These are phyloP conservation scores for Elaeis oleifera DNA, from an alignment of 202 grass and related monocot genomes.

Conservation along the genomic window DNA sequence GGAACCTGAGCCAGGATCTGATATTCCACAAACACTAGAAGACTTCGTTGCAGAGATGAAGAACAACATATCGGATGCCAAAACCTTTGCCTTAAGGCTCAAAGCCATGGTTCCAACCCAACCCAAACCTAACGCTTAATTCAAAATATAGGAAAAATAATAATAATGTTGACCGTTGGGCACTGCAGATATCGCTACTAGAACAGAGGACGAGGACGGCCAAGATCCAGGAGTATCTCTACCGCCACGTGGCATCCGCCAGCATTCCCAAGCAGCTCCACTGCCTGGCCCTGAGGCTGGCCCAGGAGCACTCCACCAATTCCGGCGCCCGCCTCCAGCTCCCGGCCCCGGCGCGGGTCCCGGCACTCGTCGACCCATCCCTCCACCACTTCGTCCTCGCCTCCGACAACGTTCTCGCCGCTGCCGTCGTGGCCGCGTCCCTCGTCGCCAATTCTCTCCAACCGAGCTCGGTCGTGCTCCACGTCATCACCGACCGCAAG, in stretches of 20 bases:
- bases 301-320: slow-evolving; percentile 25
- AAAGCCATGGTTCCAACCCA: slow-evolving; percentile 11
- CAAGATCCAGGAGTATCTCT: slow-evolving; percentile 28
- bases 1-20: not conserved
- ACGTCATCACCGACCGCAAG: slow-evolving; percentile 24
- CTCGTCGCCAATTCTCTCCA: slow-evolving; percentile 18
- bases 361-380: slow-evolving; percentile 1
- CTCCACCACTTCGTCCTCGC: slow-evolving; percentile 23
- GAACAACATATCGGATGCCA: slow-evolving; percentile 18
- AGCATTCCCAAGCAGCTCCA: slow-evolving; percentile 26
- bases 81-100: slow-evolving; percentile 20
- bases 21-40: slow-evolving; percentile 16
- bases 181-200: slow-evolving; percentile 1
- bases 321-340: slow-evolving; percentile 19
- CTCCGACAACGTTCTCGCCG: slow-evolving; percentile 23
- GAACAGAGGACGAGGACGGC: slow-evolving; percentile 22
- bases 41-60: slow-evolving; percentile 24
- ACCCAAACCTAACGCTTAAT: not conserved
- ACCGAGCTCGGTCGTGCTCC: slow-evolving; percentile 18
- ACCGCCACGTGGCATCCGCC: slow-evolving; percentile 27
- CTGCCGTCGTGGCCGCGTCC: slow-evolving; percentile 18
- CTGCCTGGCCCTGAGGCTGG: slow-evolving; percentile 18
- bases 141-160: not conserved
- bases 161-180: not conserved
- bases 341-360: slow-evolving; percentile 13